Evolutionary conservation across 371 early-diverging fungal species (phyloP).

Genomic region (Coemansia sp.): DNA sequence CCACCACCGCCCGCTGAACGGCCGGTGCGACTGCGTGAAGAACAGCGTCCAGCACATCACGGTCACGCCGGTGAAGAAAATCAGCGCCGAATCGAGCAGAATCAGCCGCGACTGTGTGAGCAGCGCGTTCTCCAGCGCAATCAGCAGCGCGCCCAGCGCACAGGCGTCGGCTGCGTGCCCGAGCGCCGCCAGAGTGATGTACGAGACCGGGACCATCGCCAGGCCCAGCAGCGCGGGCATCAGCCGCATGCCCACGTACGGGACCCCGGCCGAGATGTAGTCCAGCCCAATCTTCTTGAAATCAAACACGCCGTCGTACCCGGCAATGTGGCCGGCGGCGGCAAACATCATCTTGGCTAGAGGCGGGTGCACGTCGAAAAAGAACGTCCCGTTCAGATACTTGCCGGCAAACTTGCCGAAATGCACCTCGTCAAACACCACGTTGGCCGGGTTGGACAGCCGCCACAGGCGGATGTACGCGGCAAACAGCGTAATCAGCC

Average conservation of each 20-base stretch:
- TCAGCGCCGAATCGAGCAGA: constrained; percentile 94
- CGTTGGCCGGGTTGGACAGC: constrained; percentile 20
- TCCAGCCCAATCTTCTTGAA: constrained; percentile 83
- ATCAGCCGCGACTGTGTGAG: constrained; percentile 92
- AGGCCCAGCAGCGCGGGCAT: constrained; percentile 73
- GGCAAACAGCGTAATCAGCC: constrained; percentile 34
- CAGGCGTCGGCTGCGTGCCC: constrained; percentile 71
- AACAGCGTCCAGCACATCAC: constrained; percentile 79
- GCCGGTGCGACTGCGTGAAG: constrained; percentile 58
- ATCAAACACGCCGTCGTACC: constrained; percentile 86
- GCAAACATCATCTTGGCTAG: constrained; percentile 98
- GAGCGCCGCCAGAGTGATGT: constrained; percentile 73
- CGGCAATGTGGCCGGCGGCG: constrained; percentile 67
- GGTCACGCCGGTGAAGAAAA: constrained; percentile 82
- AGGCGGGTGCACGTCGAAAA: constrained; percentile 99
- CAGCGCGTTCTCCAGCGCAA: constrained; percentile 82
- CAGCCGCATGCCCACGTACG: constrained; percentile 82
- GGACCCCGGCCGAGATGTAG: constrained; percentile 68
- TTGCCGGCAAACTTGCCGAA: constrained; percentile 97
- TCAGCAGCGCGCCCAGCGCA: constrained; percentile 70
- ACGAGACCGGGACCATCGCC: constrained; percentile 77
- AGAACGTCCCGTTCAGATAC: constrained; percentile 87
- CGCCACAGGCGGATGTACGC: constrained; percentile 51
- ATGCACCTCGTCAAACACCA: constrained; percentile 95
- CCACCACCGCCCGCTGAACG: constrained; percentile 77